Evolutionary conservation across 2,329 filamentous ascomycete genomes (phyloP), one percentile per base, ranked within the genome.

Genomic region (Thermochaetoides dissita): DNA sequence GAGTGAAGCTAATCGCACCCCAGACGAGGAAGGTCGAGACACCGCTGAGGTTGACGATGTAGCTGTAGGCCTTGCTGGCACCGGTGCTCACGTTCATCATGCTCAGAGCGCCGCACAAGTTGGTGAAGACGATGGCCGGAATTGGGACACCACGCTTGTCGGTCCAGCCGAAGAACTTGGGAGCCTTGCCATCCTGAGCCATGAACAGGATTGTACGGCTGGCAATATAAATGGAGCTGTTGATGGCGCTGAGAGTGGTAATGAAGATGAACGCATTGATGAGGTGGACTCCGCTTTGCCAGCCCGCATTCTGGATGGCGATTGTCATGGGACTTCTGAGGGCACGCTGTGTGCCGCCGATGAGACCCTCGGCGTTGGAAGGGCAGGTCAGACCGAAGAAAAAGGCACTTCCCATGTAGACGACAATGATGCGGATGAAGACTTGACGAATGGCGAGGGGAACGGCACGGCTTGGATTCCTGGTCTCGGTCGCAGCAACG

Each of bases 241-340:
- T 88, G 51, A 81, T 73, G 11, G 81, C 80, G 0, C 72, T 79
- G 33, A 85, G 65, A 42, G 82, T 82, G 9, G 82, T 84, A 7
- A 84, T 64, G 39, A 88, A 70, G 52, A 85, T 84, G 53, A 85
- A 80, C 34, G 77, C 80, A 50, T 88, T 88, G 63, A 88, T 81
- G 1, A 88, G 69, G 55, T 88, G 76, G 1, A 82, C 79, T 42
- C 80, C 83, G 28, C 73, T 75, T 42, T 80, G 60, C 73, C 80
- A 87, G 1, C 82, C 82, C 1, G 82, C 83, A 45, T 75, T 84
- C 47, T 81, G 74, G 37, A 88, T 73, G 1, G 81, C 80, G 46
- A 85, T 73, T 0, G 80, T 85, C 71, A 85, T 81, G 1, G 81
- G 80, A 12, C 76, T 82, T 59, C 80, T 72, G 28, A 85, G 66